These are phyloP conservation scores for Ophiostoma sp. DNA, from an alignment of 2,329 filamentous ascomycete genomes.

Conservation along the genomic window DNA sequence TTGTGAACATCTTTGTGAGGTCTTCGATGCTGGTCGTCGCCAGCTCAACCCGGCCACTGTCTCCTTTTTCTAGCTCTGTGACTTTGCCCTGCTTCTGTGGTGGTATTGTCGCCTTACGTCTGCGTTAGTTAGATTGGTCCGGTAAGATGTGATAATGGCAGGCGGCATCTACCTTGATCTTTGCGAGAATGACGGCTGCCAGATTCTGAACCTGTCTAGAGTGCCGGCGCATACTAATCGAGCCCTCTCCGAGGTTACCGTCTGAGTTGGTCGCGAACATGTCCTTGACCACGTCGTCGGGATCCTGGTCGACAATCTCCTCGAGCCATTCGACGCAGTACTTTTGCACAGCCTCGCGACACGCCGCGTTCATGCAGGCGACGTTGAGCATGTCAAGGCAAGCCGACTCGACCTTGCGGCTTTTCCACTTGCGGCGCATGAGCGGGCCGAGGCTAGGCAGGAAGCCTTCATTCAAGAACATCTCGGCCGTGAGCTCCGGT, in stretches of 20 bases:
- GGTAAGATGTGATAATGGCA: not conserved
- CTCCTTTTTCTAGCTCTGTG: slow-evolving; percentile 34
- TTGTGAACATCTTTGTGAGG: slow-evolving; percentile 58
- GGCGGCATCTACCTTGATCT: slow-evolving; percentile 57
- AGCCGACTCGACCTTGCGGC: slow-evolving; percentile 76
- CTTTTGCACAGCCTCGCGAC: slow-evolving; percentile 76
- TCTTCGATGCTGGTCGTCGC: slow-evolving; percentile 60
- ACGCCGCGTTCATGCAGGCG: slow-evolving; percentile 77
- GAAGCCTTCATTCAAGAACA: slow-evolving; percentile 89
- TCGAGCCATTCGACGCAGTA: slow-evolving; percentile 84
- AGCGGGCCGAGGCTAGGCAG: slow-evolving; percentile 68
- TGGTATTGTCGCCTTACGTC: slow-evolving; percentile 47
- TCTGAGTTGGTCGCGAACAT: slow-evolving; percentile 48
- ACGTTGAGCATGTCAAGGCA: slow-evolving; percentile 86
- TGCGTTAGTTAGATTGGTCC: slow-evolving; percentile 45
- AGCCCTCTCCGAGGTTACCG: slow-evolving; percentile 50
- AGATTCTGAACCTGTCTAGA: slow-evolving; percentile 57
- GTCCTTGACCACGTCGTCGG: slow-evolving; percentile 48
- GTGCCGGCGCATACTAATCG: slow-evolving; percentile 56
- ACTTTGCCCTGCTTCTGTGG: slow-evolving; percentile 36
- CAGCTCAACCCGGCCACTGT: slow-evolving; percentile 36
- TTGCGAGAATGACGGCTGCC: slow-evolving; percentile 71
- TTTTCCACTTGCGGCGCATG: slow-evolving; percentile 76
- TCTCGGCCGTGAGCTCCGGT: slow-evolving; percentile 63
- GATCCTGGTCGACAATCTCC: slow-evolving; percentile 70